Evolutionary conservation across 164 flowering plant genomes (phyloP), one percentile per base, ranked within the genome.

Genomic region (Piper betle): DNA sequence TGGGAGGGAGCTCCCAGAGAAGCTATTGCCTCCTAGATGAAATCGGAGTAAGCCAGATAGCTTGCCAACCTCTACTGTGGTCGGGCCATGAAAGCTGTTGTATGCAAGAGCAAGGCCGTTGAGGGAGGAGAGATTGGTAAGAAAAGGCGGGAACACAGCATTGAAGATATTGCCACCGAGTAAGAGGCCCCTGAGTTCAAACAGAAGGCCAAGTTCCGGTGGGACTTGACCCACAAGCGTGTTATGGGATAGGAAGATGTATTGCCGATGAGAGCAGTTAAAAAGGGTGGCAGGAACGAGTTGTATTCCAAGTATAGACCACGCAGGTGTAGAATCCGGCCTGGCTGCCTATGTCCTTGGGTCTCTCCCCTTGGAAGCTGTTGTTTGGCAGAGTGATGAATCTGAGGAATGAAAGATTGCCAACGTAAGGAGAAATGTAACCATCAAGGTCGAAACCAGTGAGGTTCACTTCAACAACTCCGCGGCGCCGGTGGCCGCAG

Each of bases 101-200:
- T 10, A 15, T 6, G 8, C 10, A n/a, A 60, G 53, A 50, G 6
- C 3, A 19, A 61, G 53, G 37, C 8, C 4, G 53, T 5, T 4
- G 6, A 60, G 52, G 15, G 52, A n/a, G 12, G 62, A 42, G 11
- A 61, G 53, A n/a, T 69, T 76, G 1, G 69, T 74, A 1, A 76
- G 33, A 4, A 68, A 66, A 20, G 62, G 16, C 6, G 79, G 77
- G 33, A 76, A 62, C 42, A 39, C 39, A 7, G 62, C 70, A 12
- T 68, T 39, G 6, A 73, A 50, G n/a, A 16, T 48, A 40, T 73
- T 76, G 2, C 17, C 40, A 9, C 7, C 4, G 12, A 76, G 33
- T 10, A n/a, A 58, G 8, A 58, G 37, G 8, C 10, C 37, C 2
- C 5, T 7, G 38, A 68, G 62, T 6, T 58, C 62, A 0, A 61